Evolutionary conservation across 208 protist genomes (phyloP).

Genomic region (Angomonas deanei): DNA sequence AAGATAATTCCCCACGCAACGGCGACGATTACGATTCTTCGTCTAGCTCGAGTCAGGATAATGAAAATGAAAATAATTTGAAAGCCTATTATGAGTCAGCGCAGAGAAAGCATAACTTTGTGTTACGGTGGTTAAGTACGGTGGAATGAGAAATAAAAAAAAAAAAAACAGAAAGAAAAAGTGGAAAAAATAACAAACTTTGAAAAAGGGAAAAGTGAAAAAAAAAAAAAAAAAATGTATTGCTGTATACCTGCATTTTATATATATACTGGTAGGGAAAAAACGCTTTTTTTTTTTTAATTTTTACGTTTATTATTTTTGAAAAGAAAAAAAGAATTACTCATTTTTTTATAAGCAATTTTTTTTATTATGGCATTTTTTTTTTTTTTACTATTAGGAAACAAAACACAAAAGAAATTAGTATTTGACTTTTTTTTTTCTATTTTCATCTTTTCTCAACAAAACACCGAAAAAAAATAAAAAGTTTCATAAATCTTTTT

Average conservation of each 20-base stretch:
- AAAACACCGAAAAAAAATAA: slow-evolving; percentile 8
- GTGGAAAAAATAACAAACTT: neutral
- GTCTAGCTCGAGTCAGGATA: too few relatives aligned
- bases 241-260: neutral
- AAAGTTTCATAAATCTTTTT: slow-evolving; percentile 16
- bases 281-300: slow-evolving; percentile 4
- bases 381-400: neutral
- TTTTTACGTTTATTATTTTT: neutral
- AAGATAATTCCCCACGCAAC: too few relatives aligned
- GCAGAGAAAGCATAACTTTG: neutral
- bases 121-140: neutral
- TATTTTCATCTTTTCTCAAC: neutral
- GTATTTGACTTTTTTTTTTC: neutral
- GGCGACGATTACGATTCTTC: too few relatives aligned
- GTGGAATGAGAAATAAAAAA: too few relatives aligned
- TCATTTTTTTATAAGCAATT: too few relatives aligned
- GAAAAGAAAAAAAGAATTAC: too few relatives aligned
- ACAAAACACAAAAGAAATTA: neutral
- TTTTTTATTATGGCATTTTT: too few relatives aligned
- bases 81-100: neutral
- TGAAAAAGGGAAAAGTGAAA: neutral
- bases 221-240: slow-evolving; percentile 8
- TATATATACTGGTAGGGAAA: neutral
- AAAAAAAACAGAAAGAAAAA: too few relatives aligned
- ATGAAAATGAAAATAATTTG: neutral